These are phyloP conservation scores for Mitragyna speciosa DNA, from an alignment of 257 asterid genomes.

Conservation along the genomic window DNA sequence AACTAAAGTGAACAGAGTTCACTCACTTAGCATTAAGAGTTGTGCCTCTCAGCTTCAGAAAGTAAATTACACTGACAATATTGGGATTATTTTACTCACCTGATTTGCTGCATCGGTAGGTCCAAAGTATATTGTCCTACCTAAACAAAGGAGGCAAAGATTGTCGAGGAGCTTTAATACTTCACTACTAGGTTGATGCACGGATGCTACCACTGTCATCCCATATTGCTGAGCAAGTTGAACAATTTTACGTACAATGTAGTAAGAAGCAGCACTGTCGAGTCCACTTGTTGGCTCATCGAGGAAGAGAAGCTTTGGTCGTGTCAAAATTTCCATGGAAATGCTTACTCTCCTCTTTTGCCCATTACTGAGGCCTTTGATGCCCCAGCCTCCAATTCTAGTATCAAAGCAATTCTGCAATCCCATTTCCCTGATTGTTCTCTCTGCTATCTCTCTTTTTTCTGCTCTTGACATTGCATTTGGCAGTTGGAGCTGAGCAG, in stretches of 20 bases:
- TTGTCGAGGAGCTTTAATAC: conserved; percentile 51
- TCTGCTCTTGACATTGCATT: conserved; percentile 38
- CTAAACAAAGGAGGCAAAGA: conserved; percentile 51
- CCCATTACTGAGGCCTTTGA: conserved; percentile 59
- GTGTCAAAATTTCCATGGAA: conserved; percentile 54
- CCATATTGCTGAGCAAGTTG: conserved; percentile 43
- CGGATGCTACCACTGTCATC: conserved; percentile 54
- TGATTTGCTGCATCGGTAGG: conserved; percentile 38
- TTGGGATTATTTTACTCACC: conserved; percentile 28
- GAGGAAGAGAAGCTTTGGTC: conserved; percentile 61
- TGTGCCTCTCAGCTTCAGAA: neutral
- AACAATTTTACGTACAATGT: conserved; percentile 43
- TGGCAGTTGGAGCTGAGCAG: conserved; percentile 61
- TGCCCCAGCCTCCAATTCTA: conserved; percentile 49
- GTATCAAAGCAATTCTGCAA: conserved; percentile 48
- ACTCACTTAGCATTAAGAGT: neutral
- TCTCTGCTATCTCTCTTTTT: conserved; percentile 47
- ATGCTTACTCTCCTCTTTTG: conserved; percentile 66
- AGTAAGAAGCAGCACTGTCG: conserved; percentile 55
- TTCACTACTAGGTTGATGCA: conserved; percentile 55
- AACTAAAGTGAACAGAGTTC: conserved; percentile 34
- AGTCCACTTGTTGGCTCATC: conserved; percentile 76
- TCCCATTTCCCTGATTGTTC: conserved; percentile 54
- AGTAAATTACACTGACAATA: neutral
- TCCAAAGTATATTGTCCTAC: conserved; percentile 52